Percentiles rank a stretch among this genome's conserved stretches.
Evolutionary conservation across 2,329 filamentous ascomycete genomes (phyloP).

Genomic region (Alternaria arborescens): DNA sequence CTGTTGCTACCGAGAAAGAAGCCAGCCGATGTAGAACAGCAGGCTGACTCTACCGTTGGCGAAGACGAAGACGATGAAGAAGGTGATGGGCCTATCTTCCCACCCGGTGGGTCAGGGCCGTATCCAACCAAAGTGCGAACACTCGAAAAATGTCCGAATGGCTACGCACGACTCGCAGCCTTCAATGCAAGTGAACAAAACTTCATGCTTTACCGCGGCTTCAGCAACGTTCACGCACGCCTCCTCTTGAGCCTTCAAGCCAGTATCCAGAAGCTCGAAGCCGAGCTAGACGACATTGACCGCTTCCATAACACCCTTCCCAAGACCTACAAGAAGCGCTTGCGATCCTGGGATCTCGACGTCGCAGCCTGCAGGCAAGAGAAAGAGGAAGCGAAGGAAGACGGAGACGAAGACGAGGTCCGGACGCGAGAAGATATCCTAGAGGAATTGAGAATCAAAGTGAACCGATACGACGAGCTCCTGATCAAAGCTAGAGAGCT

Average conservation of each 20-base stretch:
- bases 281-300: not conserved
- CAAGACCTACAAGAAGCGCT: not conserved
- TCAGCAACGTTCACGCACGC: constrained; percentile 41
- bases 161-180: constrained; percentile 39
- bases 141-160: constrained; percentile 35
- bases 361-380: not conserved
- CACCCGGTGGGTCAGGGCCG: not conserved
- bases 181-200: constrained; percentile 42
- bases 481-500: constrained; percentile 23
- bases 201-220: constrained; percentile 44
- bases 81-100: not conserved
- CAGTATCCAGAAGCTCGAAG: not conserved
- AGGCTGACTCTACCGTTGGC: not conserved
- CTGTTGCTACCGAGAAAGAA: not conserved
- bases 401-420: not conserved
- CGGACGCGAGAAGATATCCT: not conserved
- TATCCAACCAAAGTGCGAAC: not conserved
- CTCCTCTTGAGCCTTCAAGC: constrained; percentile 34
- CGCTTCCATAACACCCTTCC: not conserved
- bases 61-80: not conserved
- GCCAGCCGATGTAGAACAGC: not conserved
- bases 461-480: not conserved
- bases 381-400: not conserved
- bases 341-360: not conserved
- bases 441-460: not conserved